Percentiles rank a stretch among this genome's conserved stretches.
Conservation (phyloP, 2,329 filamentous ascomycete genomes). For the Lasiodiplodia citricola region DNA sequence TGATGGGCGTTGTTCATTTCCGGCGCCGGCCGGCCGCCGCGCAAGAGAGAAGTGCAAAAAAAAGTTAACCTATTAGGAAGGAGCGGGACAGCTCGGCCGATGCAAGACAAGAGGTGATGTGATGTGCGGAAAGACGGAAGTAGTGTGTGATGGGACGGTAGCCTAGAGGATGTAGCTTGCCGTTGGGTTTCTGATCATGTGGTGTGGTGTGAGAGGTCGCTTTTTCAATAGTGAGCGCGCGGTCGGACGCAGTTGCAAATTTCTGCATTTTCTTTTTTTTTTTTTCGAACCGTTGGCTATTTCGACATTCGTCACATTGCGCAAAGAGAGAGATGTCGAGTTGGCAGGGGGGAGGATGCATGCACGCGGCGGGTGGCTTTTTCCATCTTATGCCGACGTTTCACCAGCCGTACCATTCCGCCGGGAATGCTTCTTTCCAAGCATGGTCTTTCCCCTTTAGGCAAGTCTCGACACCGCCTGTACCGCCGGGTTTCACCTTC, state of each 20-base stretch:
- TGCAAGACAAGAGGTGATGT: background rate
- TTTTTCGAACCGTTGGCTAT: no score
- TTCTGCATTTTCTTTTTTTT: no score
- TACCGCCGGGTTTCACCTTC: no score
- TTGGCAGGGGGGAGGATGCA: background rate
- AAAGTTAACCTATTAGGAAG: background rate
- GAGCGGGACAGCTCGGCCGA: background rate
- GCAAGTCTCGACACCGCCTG: no score
- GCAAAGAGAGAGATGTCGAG: background rate
- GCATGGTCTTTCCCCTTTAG: no score
- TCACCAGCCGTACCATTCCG: background rate
- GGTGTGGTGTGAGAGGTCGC: no score
- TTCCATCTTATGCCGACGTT: background rate
- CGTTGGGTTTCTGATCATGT: no score
- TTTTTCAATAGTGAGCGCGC: no score
- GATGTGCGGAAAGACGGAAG: background rate
- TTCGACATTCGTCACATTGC: background rate
- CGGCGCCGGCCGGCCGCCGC: background rate
- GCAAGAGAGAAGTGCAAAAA: background rate
- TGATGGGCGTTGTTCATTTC: background rate
- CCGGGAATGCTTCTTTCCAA: no score
- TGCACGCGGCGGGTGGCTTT: background rate
- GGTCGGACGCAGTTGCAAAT: no score
- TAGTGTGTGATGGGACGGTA: background rate
- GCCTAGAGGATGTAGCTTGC: background rate